Evolutionary conservation across 352 stramenopile species (phyloP), one percentile per base, ranked within the genome.

Genomic region (Achlya hypogyna): DNA sequence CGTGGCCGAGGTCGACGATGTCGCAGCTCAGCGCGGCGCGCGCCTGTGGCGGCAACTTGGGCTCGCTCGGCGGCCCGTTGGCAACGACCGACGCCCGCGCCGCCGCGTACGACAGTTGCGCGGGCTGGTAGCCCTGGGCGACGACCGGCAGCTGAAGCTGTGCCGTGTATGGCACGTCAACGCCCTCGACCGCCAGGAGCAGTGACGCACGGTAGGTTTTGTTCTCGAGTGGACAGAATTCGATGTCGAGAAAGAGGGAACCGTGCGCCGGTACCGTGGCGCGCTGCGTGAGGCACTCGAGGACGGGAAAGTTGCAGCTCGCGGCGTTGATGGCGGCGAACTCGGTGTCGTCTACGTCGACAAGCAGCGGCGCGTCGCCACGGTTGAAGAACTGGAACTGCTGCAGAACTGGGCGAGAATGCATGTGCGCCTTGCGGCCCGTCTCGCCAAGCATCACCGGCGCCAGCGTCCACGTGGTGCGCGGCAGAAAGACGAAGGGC

Each of bases 371-470:
- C n/a, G 69, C 76, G 25, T 91, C 82, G 5, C 85, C 85, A 5
- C 76, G 73, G 53, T 93, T 93, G 51, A 89, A 89, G 1, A 93
- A 73, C 51, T 88, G 71, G 63, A 93, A 74, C 53, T 89, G 85
- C 58, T 93, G 85, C 3, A 85, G 63, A 16, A 79, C 77, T n/a
- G 84, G 76, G 16, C 71, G 10, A 18, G 14, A 5, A 35, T 42
- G 42, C 20, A 32, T 20, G 31, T 63, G 53, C 54, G 18, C 71
- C 69, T 53, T 66, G 53, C 47, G 65, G 1, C 73, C 74, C 35
- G 77, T 83, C 70, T 93, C 82, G 31, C 85, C 81, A 12, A 91
- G 78, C 72, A 87, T 86, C 4, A 92, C 82, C 0, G 85, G 82
- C 5, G 81, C 87, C 9, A 94, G 75, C 31, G 75, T 42, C 16